A percentile compares a stretch with the other conserved stretches of the same genome.
These are phyloP conservation scores for Saturnispora serradocipensis DNA, from an alignment of 805 yeast species.

Conservation along the genomic window DNA sequence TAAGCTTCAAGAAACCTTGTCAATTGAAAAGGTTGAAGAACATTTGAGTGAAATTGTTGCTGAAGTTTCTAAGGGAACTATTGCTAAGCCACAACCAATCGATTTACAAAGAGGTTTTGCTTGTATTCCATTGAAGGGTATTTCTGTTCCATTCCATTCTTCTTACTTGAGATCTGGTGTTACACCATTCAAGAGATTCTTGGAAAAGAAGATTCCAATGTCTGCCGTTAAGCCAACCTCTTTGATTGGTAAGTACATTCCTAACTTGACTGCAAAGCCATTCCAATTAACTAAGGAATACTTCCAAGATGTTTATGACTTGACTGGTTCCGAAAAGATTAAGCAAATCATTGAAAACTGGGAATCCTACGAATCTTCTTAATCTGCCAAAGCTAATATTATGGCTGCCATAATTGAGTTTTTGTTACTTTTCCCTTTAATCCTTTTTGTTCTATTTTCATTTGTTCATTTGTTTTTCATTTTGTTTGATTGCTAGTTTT, in stretches of 20 bases:
- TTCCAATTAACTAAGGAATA: constrained; percentile 93
- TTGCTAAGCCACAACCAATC: constrained; percentile 92
- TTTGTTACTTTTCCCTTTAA: neutral
- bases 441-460: neutral
- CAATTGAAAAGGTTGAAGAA: constrained; percentile 79
- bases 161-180: constrained; percentile 98
- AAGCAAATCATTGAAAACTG: constrained; percentile 88
- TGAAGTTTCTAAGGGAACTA: constrained; percentile 74
- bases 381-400: neutral
- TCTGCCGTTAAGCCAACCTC: constrained; percentile 92
- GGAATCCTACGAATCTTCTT: constrained; percentile 66
- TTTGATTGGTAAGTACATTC: constrained; percentile 91
- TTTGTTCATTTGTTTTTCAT: neutral
- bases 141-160: constrained; percentile 99
- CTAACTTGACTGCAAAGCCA: constrained; percentile 97
- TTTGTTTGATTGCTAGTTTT: constrained; percentile 1
- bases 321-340: constrained; percentile 87
- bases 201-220: constrained; percentile 90
- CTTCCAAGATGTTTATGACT: constrained; percentile 88
- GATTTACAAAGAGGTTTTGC: constrained; percentile 97
- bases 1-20: constrained; percentile 71
- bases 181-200: constrained; percentile 96
- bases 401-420: neutral
- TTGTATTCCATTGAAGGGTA: constrained; percentile 95
- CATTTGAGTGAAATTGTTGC: constrained; percentile 81